A percentile compares a stretch with the other conserved stretches of the same genome.
Conservation (phyloP, 805 yeast genomes). For the Candida odintsovae region DNA sequence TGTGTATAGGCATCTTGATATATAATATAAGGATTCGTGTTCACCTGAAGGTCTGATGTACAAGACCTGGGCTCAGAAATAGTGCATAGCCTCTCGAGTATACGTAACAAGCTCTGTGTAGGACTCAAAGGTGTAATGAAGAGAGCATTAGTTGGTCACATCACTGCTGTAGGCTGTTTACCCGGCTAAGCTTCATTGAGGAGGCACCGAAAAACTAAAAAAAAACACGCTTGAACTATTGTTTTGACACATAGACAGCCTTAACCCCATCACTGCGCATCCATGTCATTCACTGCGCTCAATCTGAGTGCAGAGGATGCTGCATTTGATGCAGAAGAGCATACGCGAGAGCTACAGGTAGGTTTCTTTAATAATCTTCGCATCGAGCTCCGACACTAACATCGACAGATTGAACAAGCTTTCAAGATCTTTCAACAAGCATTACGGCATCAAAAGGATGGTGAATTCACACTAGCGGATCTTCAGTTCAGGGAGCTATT, state of each 20-base stretch:
- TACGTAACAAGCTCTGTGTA: too few species aligned
- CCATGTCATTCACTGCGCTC: constrained; percentile 69
- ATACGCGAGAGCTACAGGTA: constrained; percentile 82
- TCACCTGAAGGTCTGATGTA: too few species aligned
- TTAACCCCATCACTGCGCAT: not conserved
- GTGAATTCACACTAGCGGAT: constrained; percentile 44
- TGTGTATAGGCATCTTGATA: too few species aligned
- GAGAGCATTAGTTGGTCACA: too few species aligned
- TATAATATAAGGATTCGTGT: too few species aligned
- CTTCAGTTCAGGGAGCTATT: constrained; percentile 56
- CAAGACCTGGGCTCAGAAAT: too few species aligned
- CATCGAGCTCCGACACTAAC: not conserved
- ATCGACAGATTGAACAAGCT: constrained; percentile 59
- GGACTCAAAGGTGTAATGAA: too few species aligned
- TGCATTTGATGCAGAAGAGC: constrained; percentile 72
- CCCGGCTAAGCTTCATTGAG: not conserved
- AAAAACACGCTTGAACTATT: too few species aligned
- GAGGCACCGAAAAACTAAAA: too few species aligned
- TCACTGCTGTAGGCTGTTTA: too few species aligned
- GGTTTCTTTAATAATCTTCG: constrained; percentile 1
- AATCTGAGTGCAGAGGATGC: constrained; percentile 71
- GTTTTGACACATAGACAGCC: not conserved
- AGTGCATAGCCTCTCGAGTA: too few species aligned
- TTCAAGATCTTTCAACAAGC: constrained; percentile 72
- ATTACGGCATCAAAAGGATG: constrained; percentile 49